A percentile compares a stretch with the other conserved stretches of the same genome.
phyloP scores from a whole-genome alignment of 495 filamentous ascomycete genomes.

The Annulohypoxylon stygium region DNA sequence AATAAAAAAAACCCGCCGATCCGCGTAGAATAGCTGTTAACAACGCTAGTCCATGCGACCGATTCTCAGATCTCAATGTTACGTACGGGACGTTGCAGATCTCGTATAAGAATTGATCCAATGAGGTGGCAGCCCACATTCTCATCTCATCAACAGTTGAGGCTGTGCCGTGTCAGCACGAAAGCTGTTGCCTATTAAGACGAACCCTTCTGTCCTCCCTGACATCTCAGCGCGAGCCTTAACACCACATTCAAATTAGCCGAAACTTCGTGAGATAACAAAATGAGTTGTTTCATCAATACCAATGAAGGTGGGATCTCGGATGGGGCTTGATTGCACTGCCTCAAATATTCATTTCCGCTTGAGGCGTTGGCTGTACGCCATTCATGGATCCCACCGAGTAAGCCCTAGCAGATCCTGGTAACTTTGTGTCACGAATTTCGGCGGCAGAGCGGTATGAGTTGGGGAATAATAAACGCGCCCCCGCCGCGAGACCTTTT shows the following conservation, averaged over 20 bases:
- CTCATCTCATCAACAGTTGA: slow-evolving; percentile 16
- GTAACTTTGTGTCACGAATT: slow-evolving; percentile 3
- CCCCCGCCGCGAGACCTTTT: slow-evolving; percentile 8
- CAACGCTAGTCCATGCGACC: slow-evolving; percentile 18
- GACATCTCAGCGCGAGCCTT: background rate
- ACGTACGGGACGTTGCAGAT: slow-evolving; percentile 17
- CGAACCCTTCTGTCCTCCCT: background rate
- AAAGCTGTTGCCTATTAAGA: slow-evolving; percentile 12
- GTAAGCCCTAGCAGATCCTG: slow-evolving; percentile 15
- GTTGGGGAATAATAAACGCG: slow-evolving; percentile 15
- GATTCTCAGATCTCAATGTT: slow-evolving; percentile 14
- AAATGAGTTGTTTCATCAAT: slow-evolving; percentile 35
- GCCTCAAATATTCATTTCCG: slow-evolving; percentile 43
- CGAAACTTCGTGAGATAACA: slow-evolving; percentile 6
- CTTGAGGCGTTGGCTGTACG: background rate
- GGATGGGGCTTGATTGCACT: slow-evolving; percentile 29
- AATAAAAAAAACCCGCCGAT: slow-evolving; percentile 14
- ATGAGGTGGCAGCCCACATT: slow-evolving; percentile 23
- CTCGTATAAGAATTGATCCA: slow-evolving; percentile 27
- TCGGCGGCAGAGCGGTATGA: slow-evolving; percentile 23
- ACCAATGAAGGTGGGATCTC: slow-evolving; percentile 16
- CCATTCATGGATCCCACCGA: background rate
- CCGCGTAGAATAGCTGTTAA: slow-evolving; percentile 11
- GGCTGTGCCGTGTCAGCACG: slow-evolving; percentile 34
- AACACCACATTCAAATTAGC: background rate